Base-by-base conservation (phyloP, 768 basidiomycete species). In the Hortiboletus flavorubellus region DNA sequence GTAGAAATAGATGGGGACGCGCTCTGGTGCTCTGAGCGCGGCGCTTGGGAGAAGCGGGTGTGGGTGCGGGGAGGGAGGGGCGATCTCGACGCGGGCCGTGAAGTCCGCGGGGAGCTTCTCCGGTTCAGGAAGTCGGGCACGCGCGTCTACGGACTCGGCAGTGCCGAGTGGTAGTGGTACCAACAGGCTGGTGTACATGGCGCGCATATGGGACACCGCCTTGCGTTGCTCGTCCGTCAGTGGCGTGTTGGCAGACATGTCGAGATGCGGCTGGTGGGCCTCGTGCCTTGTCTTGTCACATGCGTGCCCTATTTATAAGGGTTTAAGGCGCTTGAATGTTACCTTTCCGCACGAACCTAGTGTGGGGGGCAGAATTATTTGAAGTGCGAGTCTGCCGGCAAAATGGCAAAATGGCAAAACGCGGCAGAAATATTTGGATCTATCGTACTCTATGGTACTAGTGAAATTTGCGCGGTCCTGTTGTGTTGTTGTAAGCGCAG, bases 1-100 rank as follows among this genome's bases (percentile, higher is more conserved):
- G 6, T 44, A 70, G 30, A 65, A 68, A 23, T 51, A 67, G 39
- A 69, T 0, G 2, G 65, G 65, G 15, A 64, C 62, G 12, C 46
- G 59, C n/a, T 60, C 64, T 5, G 68, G 56, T 2, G 46, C 3
- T 26, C 40, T 64, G 29, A 66, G 46, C 2, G 38, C n/a, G 18
- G 33, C 6, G 15, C n/a, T 23, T 8, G 37, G 15, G 30, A 53
- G 29, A 26, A 54, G 47, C 5, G 54, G 46, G 40, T 49, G 52
- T 29, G 49, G 53, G 0, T 52, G n/a, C 0, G 54, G 3, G 1
- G 58, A 61, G 5, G 64, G 55, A 2, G 59, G 56, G 0, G 65
- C 65, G 38, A 61, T 62, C 39, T 67, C 65, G 8, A 66, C 30
- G 16, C 18, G 49, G 11, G 49, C 51, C 0, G 46, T 53, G 30